A percentile compares a stretch with the other conserved stretches of the same genome.
These are phyloP conservation scores for Dichotomopilus funicola DNA, from an alignment of 2,329 filamentous ascomycete genomes.

Conservation along the genomic window DNA sequence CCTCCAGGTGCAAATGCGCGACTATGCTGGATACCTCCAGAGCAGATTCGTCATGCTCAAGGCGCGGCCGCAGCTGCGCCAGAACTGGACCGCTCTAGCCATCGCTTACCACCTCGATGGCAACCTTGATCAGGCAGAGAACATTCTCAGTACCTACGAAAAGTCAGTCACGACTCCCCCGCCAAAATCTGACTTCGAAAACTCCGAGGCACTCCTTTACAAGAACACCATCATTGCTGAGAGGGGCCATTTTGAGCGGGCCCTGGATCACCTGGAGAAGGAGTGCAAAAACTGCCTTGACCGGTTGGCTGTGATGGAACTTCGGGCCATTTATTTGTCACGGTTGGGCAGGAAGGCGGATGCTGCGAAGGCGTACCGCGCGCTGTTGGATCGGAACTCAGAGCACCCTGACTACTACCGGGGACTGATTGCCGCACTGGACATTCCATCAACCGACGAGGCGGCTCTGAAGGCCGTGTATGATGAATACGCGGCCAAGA, in stretches of 20 bases:
- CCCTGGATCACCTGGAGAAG: slow-evolving; percentile 77
- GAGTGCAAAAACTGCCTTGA: slow-evolving; percentile 75
- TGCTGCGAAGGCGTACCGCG: slow-evolving; percentile 72
- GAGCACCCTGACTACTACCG: slow-evolving; percentile 86
- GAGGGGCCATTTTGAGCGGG: slow-evolving; percentile 72
- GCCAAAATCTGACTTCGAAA: slow-evolving; percentile 73
- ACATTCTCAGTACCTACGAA: slow-evolving; percentile 85
- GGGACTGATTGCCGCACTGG: slow-evolving; percentile 63
- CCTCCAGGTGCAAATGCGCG: slow-evolving; percentile 92
- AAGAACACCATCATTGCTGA: slow-evolving; percentile 94
- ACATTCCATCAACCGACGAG: slow-evolving; percentile 50
- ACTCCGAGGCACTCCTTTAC: slow-evolving; percentile 90
- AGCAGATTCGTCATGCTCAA: slow-evolving; percentile 85
- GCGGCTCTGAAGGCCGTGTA: slow-evolving; percentile 63
- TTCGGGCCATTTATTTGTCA: slow-evolving; percentile 75
- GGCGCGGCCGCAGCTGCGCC: slow-evolving; percentile 69
- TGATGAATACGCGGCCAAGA: slow-evolving; percentile 73
- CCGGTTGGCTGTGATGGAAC: slow-evolving; percentile 76
- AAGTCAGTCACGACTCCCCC: slow-evolving; percentile 81
- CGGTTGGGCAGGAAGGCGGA: slow-evolving; percentile 72
- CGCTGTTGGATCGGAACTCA: slow-evolving; percentile 76
- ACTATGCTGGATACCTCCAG: slow-evolving; percentile 88
- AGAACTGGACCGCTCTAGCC: slow-evolving; percentile 97
- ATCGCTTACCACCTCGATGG: slow-evolving; percentile 90
- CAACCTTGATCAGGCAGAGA: slow-evolving; percentile 78